phyloP scores from a whole-genome alignment of 306 rosid species.

The Acacia crassicarpa region DNA sequence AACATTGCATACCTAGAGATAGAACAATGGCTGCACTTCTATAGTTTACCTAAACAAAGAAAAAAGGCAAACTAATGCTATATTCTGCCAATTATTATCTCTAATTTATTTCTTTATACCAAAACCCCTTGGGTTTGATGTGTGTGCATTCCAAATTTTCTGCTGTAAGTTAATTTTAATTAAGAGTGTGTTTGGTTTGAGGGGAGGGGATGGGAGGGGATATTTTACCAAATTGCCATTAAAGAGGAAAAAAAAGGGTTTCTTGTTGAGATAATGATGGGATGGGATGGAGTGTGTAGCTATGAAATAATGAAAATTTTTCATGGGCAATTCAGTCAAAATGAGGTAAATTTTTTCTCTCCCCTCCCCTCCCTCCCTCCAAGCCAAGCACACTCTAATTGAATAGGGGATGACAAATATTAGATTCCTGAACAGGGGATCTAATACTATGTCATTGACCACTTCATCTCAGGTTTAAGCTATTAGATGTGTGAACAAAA shows the following conservation, averaged over 20 bases:
- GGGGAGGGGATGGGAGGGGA: no score
- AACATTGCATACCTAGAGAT: not conserved
- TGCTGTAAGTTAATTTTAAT: not conserved
- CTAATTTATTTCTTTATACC: not conserved
- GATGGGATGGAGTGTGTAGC: no score
- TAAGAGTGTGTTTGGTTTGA: not conserved
- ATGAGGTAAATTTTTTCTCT: no score
- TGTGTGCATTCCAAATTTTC: not conserved
- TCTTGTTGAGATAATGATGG: no score
- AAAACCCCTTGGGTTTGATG: not conserved
- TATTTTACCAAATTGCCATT: no score
- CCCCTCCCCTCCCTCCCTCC: no score
- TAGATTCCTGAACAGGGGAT: not conserved
- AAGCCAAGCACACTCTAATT: no score
- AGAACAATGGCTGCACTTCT: not conserved
- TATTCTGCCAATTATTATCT: not conserved
- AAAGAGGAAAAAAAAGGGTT: no score
- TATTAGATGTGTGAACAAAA: not conserved
- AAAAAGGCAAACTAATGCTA: not conserved
- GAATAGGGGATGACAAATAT: not conserved
- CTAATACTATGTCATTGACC: not conserved
- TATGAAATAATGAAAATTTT: no score
- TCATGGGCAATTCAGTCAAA: no score
- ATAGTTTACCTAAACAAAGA: not conserved
- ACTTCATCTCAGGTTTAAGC: not conserved